Conservation (phyloP, 495 filamentous ascomycete species). For the Physcia stellaris region DNA sequence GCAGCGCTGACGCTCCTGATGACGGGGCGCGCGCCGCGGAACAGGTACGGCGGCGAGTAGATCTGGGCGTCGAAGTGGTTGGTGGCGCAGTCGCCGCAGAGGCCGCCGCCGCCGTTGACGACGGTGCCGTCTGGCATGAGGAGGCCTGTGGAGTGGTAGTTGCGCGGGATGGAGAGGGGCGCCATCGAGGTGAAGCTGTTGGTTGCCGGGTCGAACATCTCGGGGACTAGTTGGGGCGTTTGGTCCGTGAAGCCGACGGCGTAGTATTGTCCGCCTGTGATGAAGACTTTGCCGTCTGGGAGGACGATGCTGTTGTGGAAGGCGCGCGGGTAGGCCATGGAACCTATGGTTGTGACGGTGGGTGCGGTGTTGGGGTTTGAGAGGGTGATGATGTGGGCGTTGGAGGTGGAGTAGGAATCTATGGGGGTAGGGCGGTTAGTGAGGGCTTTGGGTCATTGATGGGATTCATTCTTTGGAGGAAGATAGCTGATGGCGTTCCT, state of each 20-base stretch:
- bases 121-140: slow-evolving; percentile 43
- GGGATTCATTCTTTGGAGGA: no score
- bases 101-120: slow-evolving; percentile 40
- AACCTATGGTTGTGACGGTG: slow-evolving; percentile 19
- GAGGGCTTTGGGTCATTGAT: no score
- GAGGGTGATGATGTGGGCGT: slow-evolving; percentile 36
- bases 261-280: slow-evolving; percentile 37
- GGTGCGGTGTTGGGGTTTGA: slow-evolving; percentile 15
- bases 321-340: slow-evolving; percentile 32
- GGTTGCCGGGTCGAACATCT: slow-evolving; percentile 35
- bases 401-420: slow-evolving; percentile 21
- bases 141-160: slow-evolving; percentile 40
- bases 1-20: slow-evolving; percentile 17
- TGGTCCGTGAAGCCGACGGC: slow-evolving; percentile 36
- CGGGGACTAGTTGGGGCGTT: slow-evolving; percentile 28
- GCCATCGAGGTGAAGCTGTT: slow-evolving; percentile 26
- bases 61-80: slow-evolving; percentile 48
- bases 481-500: no score
- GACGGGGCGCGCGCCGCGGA: slow-evolving; percentile 27
- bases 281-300: slow-evolving; percentile 41
- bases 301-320: slow-evolving; percentile 42
- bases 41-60: slow-evolving; percentile 41
- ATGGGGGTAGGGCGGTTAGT: slow-evolving; percentile 1
- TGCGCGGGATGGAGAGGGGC: slow-evolving; percentile 30
- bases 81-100: slow-evolving; percentile 34